A percentile compares a stretch with the other conserved stretches of the same genome.
phyloP scores from a whole-genome alignment of 345 rosid genomes.

The Conringia planisiliqua region DNA sequence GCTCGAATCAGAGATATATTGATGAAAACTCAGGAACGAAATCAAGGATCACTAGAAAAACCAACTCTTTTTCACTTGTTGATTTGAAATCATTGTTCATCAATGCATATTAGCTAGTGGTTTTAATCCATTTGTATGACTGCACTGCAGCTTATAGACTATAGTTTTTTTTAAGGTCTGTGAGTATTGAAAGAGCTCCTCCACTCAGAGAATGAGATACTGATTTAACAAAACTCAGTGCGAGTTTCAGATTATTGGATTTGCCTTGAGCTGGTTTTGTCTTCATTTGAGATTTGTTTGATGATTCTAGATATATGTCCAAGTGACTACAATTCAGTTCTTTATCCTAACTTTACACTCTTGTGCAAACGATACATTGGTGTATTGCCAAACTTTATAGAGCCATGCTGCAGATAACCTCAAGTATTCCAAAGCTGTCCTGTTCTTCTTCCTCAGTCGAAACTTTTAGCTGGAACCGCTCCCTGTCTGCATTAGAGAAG shows the following conservation, averaged over 20 bases:
- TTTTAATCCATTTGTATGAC: not conserved
- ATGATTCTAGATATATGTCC: not conserved
- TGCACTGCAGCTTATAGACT: not conserved
- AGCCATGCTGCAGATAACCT: not conserved
- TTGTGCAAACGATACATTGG: not conserved
- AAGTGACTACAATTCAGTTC: not conserved
- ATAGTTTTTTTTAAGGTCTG: too few relatives aligned
- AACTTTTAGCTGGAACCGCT: slow-evolving; percentile 18
- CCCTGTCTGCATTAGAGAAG: slow-evolving; percentile 45
- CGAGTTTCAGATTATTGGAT: not conserved
- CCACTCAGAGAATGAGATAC: not conserved
- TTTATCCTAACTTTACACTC: slow-evolving; percentile 3
- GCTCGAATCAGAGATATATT: not conserved
- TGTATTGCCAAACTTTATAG: not conserved
- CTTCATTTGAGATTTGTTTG: not conserved
- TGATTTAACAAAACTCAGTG: not conserved
- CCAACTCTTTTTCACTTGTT: not conserved
- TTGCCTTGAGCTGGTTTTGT: not conserved
- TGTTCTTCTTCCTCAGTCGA: not conserved
- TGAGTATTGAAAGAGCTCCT: not conserved
- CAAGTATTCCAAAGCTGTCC: not conserved
- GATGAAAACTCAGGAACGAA: not conserved
- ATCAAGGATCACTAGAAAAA: not conserved
- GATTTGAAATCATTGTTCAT: not conserved
- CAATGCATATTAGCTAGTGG: not conserved